phyloP scores from a whole-genome alignment of 169 alveolate species.

The Plasmodium falciparum region DNA sequence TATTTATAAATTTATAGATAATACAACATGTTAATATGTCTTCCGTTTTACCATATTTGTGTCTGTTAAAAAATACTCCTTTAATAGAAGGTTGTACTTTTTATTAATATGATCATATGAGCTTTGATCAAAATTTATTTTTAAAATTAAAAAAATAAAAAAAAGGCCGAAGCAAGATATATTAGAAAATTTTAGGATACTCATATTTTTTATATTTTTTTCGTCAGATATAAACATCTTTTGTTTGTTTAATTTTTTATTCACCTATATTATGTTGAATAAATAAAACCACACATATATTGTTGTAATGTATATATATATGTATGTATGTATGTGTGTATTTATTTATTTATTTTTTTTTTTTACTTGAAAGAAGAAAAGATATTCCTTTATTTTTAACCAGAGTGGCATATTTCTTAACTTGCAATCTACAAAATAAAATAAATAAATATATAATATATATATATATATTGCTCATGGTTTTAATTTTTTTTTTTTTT shows the following conservation, averaged over 20 bases:
- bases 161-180: constrained; percentile 21
- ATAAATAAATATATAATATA: neutral
- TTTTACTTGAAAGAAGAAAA: constrained; percentile 20
- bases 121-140: constrained; percentile 32
- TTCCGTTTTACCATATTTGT: constrained; percentile 12
- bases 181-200: constrained; percentile 8
- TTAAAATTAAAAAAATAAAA: constrained; percentile 32
- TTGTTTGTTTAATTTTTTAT: neutral
- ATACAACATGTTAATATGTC: too few relatives aligned
- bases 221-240: neutral
- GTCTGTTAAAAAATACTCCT: constrained; percentile 24
- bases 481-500: neutral
- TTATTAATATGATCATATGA: constrained; percentile 6
- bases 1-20: neutral
- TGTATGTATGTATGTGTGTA: neutral
- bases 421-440: constrained; percentile 14
- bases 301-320: neutral
- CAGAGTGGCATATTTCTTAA: constrained; percentile 1
- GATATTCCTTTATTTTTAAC: constrained; percentile 4
- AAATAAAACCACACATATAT: neutral
- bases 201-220: constrained; percentile 10
- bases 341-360: neutral
- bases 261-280: neutral
- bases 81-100: constrained; percentile 2
- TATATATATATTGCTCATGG: too few relatives aligned